Conservation (phyloP, 768 basidiomycete genomes). For the Collybia nuda region DNA sequence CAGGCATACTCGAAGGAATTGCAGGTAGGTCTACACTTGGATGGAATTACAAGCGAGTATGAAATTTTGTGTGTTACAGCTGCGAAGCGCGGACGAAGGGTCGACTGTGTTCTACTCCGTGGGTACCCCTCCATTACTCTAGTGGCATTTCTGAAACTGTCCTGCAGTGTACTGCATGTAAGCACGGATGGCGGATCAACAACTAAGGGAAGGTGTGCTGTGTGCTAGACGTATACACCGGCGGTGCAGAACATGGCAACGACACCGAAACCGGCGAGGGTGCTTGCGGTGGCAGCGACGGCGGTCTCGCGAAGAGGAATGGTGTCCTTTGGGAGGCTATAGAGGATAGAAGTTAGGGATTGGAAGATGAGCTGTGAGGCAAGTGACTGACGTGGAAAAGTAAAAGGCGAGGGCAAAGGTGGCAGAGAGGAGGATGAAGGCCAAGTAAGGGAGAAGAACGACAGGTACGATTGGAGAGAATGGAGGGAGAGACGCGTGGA, state of each 20-base stretch:
- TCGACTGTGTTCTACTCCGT: slow-evolving; percentile 95
- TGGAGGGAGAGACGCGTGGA: slow-evolving; percentile 65
- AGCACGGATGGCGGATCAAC: slow-evolving; percentile 81
- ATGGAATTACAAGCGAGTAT: not conserved
- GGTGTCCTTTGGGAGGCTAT: slow-evolving; percentile 75
- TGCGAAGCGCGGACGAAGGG: slow-evolving; percentile 92
- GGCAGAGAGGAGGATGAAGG: slow-evolving; percentile 66
- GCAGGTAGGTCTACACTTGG: slow-evolving; percentile 52
- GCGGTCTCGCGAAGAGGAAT: slow-evolving; percentile 62
- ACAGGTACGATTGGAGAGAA: slow-evolving; percentile 75
- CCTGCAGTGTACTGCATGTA: slow-evolving; percentile 69
- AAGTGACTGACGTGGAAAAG: slow-evolving; percentile 74
- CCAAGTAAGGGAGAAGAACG: slow-evolving; percentile 67
- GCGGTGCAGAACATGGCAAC: slow-evolving; percentile 86
- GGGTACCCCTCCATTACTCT: slow-evolving; percentile 26
- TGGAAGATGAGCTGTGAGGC: slow-evolving; percentile 5
- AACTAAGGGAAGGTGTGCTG: slow-evolving; percentile 46
- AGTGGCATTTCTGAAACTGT: slow-evolving; percentile 8
- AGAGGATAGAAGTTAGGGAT: slow-evolving; percentile 4
- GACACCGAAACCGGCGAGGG: slow-evolving; percentile 85
- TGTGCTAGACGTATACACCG: slow-evolving; percentile 87
- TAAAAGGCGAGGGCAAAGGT: slow-evolving; percentile 90
- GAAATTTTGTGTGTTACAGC: slow-evolving; percentile 33
- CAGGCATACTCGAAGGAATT: slow-evolving; percentile 88
- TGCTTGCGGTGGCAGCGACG: slow-evolving; percentile 71